Evolutionary conservation across 192 early-diverging fungal genomes (phyloP).

Genomic region (Coemansia sp.): DNA sequence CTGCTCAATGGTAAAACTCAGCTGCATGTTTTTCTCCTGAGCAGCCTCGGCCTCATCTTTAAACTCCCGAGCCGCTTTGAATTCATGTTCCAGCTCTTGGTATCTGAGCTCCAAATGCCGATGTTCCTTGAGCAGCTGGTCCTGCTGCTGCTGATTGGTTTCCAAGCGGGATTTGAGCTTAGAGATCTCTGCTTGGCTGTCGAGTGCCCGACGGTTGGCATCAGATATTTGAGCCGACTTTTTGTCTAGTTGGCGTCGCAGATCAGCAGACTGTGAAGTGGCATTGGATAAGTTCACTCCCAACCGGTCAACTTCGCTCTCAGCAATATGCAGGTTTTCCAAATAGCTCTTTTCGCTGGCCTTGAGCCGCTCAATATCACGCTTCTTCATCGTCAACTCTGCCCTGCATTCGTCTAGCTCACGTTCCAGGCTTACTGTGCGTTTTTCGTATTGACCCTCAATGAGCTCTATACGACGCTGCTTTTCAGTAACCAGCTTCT

Average conservation of each 20-base stretch:
- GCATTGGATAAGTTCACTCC: constrained; percentile 35
- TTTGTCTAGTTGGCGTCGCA: constrained; percentile 33
- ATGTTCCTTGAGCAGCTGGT: constrained; percentile 25
- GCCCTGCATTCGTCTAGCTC: constrained; percentile 41
- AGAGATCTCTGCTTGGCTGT: constrained; percentile 31
- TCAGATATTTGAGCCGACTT: constrained; percentile 19
- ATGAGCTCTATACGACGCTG: constrained; percentile 29
- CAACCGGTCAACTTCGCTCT: constrained; percentile 33
- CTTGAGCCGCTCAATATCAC: constrained; percentile 48
- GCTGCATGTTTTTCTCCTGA: constrained; percentile 25
- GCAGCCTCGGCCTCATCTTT: constrained; percentile 18
- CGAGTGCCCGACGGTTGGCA: constrained; percentile 21
- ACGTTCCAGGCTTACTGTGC: constrained; percentile 19
- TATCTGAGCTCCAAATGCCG: constrained; percentile 26
- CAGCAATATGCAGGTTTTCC: constrained; percentile 29
- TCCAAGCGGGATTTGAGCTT: constrained; percentile 23
- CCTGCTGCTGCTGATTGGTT: constrained; percentile 30
- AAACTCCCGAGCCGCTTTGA: constrained; percentile 24
- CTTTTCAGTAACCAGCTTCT: constrained; percentile 25
- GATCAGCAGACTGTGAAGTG: constrained; percentile 21
- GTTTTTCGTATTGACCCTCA: constrained; percentile 35
- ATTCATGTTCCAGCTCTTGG: constrained; percentile 32
- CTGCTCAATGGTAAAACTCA: constrained; percentile 25
- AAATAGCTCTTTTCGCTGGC: constrained; percentile 12
- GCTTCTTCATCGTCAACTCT: constrained; percentile 45